A percentile compares a stretch with the other conserved stretches of the same genome.
phyloP scores from a whole-genome alignment of 306 rosid genomes.

The Vicia sativa region DNA sequence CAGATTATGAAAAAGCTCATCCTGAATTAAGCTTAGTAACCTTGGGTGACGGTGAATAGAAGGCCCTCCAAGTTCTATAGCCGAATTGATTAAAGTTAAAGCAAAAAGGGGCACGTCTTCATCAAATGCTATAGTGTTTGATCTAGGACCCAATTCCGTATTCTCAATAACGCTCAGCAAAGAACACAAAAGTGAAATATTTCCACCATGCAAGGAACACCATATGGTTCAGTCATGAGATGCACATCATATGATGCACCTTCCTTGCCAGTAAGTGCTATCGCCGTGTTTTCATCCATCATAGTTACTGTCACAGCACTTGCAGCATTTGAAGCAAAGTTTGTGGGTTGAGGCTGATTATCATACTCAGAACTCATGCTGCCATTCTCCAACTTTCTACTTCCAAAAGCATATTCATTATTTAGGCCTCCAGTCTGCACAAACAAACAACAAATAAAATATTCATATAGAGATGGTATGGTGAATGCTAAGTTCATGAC shows the following conservation, averaged over 20 bases:
- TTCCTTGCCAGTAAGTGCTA: slow-evolving; percentile 61
- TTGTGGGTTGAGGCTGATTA: slow-evolving; percentile 57
- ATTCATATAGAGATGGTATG: slow-evolving; percentile 29
- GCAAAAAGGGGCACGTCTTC: slow-evolving; percentile 97
- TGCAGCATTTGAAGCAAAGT: slow-evolving; percentile 53
- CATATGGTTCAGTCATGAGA: slow-evolving; percentile 88
- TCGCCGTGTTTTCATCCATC: slow-evolving; percentile 58
- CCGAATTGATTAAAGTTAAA: slow-evolving; percentile 80
- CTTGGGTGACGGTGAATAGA: slow-evolving; percentile 80
- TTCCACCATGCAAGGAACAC: slow-evolving; percentile 99
- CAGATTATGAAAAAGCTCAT: slow-evolving; percentile 79
- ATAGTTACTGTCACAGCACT: slow-evolving; percentile 54
- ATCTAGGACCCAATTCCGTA: slow-evolving; percentile 68
- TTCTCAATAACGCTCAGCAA: slow-evolving; percentile 80
- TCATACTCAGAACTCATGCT: slow-evolving; percentile 68
- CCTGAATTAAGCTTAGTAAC: slow-evolving; percentile 78
- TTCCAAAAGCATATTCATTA: slow-evolving; percentile 69
- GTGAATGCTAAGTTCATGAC: slow-evolving; percentile 30
- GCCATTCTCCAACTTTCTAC: slow-evolving; percentile 79
- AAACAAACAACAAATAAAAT: slow-evolving; percentile 28
- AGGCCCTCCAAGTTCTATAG: slow-evolving; percentile 92
- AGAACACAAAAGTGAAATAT: slow-evolving; percentile 89
- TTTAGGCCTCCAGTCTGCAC: slow-evolving; percentile 67
- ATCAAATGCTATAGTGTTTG: slow-evolving; percentile 83
- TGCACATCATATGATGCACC: slow-evolving; percentile 68